Percentiles rank a stretch among this genome's conserved stretches.
These are phyloP conservation scores for Cronartium ribicola DNA, from an alignment of 1,284 basidiomycete species.

Conservation along the genomic window DNA sequence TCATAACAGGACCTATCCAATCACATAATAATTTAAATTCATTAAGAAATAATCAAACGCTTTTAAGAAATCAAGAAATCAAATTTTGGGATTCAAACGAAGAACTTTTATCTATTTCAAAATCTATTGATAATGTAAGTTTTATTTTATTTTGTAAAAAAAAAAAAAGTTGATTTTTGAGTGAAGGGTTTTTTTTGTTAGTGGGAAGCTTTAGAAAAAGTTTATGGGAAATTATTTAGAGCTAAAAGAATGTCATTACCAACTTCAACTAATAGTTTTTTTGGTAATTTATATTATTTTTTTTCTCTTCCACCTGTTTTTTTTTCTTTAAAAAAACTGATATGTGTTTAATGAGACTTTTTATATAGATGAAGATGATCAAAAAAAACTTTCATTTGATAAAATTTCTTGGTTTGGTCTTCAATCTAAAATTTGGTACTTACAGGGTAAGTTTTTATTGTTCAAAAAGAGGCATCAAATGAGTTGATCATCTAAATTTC, in stretches of 20 bases:
- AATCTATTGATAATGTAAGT: slow-evolving; percentile 22
- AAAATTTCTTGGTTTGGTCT: slow-evolving; percentile 40
- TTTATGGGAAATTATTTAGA: background rate
- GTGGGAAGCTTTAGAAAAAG: background rate
- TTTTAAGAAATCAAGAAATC: slow-evolving; percentile 1
- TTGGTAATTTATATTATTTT: background rate
- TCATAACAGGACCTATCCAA: slow-evolving; percentile 28
- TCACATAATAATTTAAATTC: slow-evolving; percentile 30
- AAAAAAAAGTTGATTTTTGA: background rate
- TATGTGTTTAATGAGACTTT: background rate
- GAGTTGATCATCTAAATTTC: background rate
- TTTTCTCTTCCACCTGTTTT: background rate
- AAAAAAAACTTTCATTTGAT: slow-evolving; percentile 6
- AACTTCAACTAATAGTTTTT: background rate
- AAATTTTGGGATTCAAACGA: slow-evolving; percentile 35
- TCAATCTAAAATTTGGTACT: slow-evolving; percentile 37
- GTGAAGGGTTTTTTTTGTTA: background rate
- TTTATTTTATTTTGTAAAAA: background rate
- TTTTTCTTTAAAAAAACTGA: background rate
- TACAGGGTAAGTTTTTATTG: slow-evolving; percentile 18
- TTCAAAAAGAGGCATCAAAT: background rate
- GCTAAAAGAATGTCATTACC: background rate
- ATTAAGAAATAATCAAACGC: slow-evolving; percentile 10
- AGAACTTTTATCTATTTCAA: slow-evolving; percentile 27
- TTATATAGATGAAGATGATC: background rate